A percentile compares a stretch with the other conserved stretches of the same genome.
Evolutionary conservation across 768 basidiomycete species (phyloP).

Genomic region (Cytidiella melzeri): DNA sequence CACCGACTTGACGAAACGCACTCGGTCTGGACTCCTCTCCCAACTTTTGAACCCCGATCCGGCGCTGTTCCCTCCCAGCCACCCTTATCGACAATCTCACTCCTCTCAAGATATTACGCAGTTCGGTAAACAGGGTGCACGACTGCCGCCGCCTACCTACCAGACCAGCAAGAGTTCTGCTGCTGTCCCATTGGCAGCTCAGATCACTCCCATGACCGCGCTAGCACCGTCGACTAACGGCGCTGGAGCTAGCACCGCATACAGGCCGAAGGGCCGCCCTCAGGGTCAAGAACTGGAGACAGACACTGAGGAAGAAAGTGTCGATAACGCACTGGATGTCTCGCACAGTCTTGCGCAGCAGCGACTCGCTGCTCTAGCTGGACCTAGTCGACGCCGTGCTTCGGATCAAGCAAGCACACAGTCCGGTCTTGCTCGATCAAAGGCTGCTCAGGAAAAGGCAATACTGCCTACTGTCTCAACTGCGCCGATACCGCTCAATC

Average conservation of each 20-base stretch:
- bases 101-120: slow-evolving; percentile 43
- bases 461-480: slow-evolving; percentile 24
- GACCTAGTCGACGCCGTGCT: slow-evolving; percentile 31
- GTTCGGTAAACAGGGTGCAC: slow-evolving; percentile 15
- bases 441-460: slow-evolving; percentile 3
- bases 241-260: slow-evolving; percentile 28
- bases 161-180: slow-evolving; percentile 52
- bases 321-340: slow-evolving; percentile 48
- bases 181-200: slow-evolving; percentile 52
- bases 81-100: slow-evolving; percentile 43
- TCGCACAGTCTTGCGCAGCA: slow-evolving; percentile 68
- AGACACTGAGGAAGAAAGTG: slow-evolving; percentile 40
- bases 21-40: slow-evolving; percentile 53
- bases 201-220: slow-evolving; percentile 27
- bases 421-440: not conserved
- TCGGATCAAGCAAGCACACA: slow-evolving; percentile 25
- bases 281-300: slow-evolving; percentile 63
- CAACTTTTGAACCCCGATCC: slow-evolving; percentile 72
- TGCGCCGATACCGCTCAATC: slow-evolving; percentile 42
- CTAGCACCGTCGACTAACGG: slow-evolving; percentile 20
- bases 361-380: slow-evolving; percentile 52
- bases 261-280: slow-evolving; percentile 62
- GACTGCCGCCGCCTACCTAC: slow-evolving; percentile 19
- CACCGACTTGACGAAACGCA: slow-evolving; percentile 48
- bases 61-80: slow-evolving; percentile 47